Evolutionary conservation across 352 stramenopile genomes (phyloP).

Genomic region (Phytophthora sp.): DNA sequence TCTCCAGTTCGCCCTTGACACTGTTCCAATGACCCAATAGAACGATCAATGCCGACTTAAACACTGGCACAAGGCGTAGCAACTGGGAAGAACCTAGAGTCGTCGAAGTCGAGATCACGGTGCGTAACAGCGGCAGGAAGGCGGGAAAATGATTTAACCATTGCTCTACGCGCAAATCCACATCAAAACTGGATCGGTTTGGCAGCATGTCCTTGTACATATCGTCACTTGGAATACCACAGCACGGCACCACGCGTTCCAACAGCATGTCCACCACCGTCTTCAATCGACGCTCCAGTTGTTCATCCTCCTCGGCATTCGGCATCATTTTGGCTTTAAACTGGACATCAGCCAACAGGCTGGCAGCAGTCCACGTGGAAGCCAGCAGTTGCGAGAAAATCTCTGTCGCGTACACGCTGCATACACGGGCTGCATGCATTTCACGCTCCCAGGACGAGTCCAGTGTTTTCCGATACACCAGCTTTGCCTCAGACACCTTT

Average conservation of each 20-base stretch:
- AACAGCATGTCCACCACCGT: conserved; percentile 72
- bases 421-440: conserved; percentile 64
- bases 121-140: conserved; percentile 66
- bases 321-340: conserved; percentile 5
- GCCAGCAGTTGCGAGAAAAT: conserved; percentile 57
- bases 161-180: conserved; percentile 83
- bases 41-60: conserved; percentile 81
- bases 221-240: conserved; percentile 76
- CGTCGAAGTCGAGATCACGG: conserved; percentile 45
- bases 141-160: conserved; percentile 85
- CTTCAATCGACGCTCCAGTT: conserved; percentile 59
- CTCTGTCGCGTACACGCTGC: conserved; percentile 62
- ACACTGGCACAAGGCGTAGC: conserved; percentile 66
- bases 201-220: conserved; percentile 84
- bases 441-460: conserved; percentile 75
- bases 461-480: conserved; percentile 78
- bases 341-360: conserved; percentile 9
- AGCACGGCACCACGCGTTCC: conserved; percentile 78
- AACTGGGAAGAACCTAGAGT: conserved; percentile 50
- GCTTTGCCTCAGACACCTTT: conserved; percentile 48
- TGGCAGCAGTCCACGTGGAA: conserved; percentile 25
- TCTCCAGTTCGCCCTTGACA: conserved; percentile 65
- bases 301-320: conserved; percentile 36
- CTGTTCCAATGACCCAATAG: conserved; percentile 86
- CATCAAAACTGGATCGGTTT: conserved; percentile 82